Evolutionary conservation across 2,329 filamentous ascomycete genomes (phyloP), one percentile per base, ranked within the genome.

Genomic region (Tothia fuscella): DNA sequence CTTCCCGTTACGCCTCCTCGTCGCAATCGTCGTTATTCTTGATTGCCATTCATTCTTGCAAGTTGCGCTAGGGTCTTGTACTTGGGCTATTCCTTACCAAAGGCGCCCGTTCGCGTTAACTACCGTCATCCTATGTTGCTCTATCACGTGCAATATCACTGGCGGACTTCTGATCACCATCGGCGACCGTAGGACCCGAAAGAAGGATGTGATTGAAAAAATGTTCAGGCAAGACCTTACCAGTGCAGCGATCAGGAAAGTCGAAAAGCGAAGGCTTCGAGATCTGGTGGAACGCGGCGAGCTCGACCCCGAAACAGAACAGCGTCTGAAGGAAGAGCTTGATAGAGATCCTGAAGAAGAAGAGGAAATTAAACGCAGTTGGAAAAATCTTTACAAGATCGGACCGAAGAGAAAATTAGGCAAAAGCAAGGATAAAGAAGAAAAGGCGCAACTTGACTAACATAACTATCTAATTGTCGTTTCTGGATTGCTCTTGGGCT

Each of bases 141-240:
- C 79, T 19, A 84, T 93, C 50, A 73, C 77, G 0, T 81, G 77
- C 55, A 93, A 93, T 56, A 79, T 86, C 48, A 73, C 73, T 0
- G 85, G 80, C 0, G 85, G 85, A 3, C 61, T 93, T 1, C 56
- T 89, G 20, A 93, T 93, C 55, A 77, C 70, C 49, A 68, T 86
- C 13, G 85, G 85, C 1, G 84, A 89, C 54, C 72, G 78, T 16
- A 74, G 72, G 48, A 87, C 84, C 2, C 68, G 85, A 38, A 93
- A 93, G 70, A 89, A 87, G 71, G 84, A 93, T 31, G 82, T 93
- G 0, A 67, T 87, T 17, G 79, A 88, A 53, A 71, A 79, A 33
- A 74, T 91, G 61, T 76, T 82, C 52, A 67, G 83, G 22, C 85
- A 91, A 55, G 76, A 85, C 48, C 60, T 93, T 43, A 93, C 85